Base-by-base conservation (phyloP, 345 rosid genomes). In the Pugionium cornutum region DNA sequence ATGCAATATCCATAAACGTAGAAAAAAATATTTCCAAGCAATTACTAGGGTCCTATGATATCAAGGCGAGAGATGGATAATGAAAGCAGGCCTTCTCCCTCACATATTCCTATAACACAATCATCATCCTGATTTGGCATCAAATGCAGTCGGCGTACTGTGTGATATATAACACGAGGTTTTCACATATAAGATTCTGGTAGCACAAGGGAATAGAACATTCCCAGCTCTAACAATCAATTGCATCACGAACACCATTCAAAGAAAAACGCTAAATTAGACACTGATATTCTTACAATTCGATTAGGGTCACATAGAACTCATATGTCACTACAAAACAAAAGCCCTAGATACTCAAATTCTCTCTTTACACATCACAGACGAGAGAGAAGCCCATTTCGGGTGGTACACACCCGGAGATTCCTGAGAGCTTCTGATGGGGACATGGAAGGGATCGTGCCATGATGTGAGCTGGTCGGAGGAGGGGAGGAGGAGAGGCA, bases 351-450 rank as follows among this genome's bases (percentile, higher is more conserved):
- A 66, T 27, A 25, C 51, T 52, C 10, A 45, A 46, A 62, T 48
- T 52, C 61, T 56, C 64, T 56, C 18, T 57, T 31, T 9, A 36
- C 40, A 9, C 53, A 63, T 27, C 51, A 67, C 6, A 66, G 58
- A 74, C 47, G 66, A 58, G 41, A 48, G 65, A 67, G 11, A 49
- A 29, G 18, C 7, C 7, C 40, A 47, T 37, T 61, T 30, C 25
- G 49, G 9, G 56, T 29, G 65, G 4, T 46, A 83, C 92, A 73
- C 68, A 94, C 99, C 77, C 95, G 81, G 51, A 94, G 97, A 57
- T 89, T 94, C 80, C 99, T 84, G n/a, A 88, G 87, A 72, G 99
- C 95, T 68, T 94, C 99, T 39, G 81, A 81, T 11, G 82, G 70
- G 45, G 81, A 79, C 29, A 73, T 50, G 31, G 86, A 78, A 39